phyloP scores from a whole-genome alignment of 2,329 filamentous ascomycete species.

The Periconia digitata region DNA sequence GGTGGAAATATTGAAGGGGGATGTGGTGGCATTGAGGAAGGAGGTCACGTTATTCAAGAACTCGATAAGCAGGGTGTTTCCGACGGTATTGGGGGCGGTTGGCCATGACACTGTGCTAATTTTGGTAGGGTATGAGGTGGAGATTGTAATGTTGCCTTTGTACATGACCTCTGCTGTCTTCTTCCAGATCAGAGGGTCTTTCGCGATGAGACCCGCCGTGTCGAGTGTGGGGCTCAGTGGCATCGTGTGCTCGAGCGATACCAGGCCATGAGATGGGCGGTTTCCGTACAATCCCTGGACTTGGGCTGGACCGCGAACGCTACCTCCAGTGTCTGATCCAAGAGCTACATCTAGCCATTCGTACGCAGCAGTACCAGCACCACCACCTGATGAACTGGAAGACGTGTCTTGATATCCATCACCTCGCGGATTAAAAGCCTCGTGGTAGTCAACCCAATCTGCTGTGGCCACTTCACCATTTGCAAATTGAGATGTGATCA shows the following conservation, averaged over 20 bases:
- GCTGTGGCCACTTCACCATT: constrained; percentile 52
- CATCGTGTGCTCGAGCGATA: constrained; percentile 53
- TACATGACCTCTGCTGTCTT: constrained; percentile 51
- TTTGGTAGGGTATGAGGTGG: constrained; percentile 44
- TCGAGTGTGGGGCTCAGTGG: constrained; percentile 52
- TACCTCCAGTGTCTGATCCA: constrained; percentile 53
- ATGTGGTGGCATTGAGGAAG: constrained; percentile 46
- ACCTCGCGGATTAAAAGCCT: constrained; percentile 45
- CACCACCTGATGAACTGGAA: constrained; percentile 49
- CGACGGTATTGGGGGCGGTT: constrained; percentile 25
- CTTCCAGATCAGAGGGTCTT: constrained; percentile 48
- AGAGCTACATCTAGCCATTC: constrained; percentile 52
- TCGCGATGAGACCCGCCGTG: constrained; percentile 50
- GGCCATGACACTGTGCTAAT: constrained; percentile 50
- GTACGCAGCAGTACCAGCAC: constrained; percentile 46
- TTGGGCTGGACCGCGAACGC: constrained; percentile 51
- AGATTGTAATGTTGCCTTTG: constrained; percentile 47
- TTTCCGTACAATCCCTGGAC: constrained; percentile 56
- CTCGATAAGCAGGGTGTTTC: constrained; percentile 43
- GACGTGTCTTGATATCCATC: constrained; percentile 47
- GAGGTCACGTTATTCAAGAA: constrained; percentile 48
- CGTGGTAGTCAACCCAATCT: constrained; percentile 53
- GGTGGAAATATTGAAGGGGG: constrained; percentile 39
- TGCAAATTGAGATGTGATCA: constrained; percentile 50
- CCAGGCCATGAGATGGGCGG: constrained; percentile 51